Evolutionary conservation across 1,284 basidiomycete species (phyloP).

Genomic region (Lignosus rhinocerotis): DNA sequence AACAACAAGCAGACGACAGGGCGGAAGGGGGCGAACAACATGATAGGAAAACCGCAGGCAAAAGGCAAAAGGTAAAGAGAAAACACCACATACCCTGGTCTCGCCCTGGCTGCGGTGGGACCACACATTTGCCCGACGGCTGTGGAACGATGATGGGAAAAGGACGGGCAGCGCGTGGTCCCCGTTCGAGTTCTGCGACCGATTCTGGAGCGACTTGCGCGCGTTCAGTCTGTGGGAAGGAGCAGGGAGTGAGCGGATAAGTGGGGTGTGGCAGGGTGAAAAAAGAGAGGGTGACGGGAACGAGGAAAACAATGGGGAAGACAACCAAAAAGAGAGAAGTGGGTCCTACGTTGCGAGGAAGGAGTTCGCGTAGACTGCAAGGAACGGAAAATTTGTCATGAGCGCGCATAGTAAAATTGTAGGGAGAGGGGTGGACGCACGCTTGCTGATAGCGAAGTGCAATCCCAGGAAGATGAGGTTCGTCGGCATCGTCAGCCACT

Average conservation of each 20-base stretch:
- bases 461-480: slow-evolving; percentile 53
- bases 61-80: not conserved
- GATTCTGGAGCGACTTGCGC: slow-evolving; percentile 30
- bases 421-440: slow-evolving; percentile 30
- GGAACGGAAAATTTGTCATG: not conserved
- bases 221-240: slow-evolving; percentile 31
- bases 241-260: too few relatives aligned
- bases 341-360: slow-evolving; percentile 40
- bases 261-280: too few relatives aligned
- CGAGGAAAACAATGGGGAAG: not conserved
- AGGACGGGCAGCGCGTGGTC: slow-evolving; percentile 33
- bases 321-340: not conserved
- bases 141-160: slow-evolving; percentile 30
- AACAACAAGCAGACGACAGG: not conserved
- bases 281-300: not conserved
- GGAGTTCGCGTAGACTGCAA: slow-evolving; percentile 44
- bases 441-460: slow-evolving; percentile 51
- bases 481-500: slow-evolving; percentile 39
- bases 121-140: slow-evolving; percentile 13
- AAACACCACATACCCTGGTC: not conserved
- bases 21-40: not conserved
- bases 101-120: slow-evolving; percentile 6
- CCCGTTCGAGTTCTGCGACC: slow-evolving; percentile 27
- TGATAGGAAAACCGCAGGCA: not conserved
- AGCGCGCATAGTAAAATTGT: not conserved